phyloP scores from a whole-genome alignment of 495 filamentous ascomycete genomes.

The Penicillium maclennaniae region DNA sequence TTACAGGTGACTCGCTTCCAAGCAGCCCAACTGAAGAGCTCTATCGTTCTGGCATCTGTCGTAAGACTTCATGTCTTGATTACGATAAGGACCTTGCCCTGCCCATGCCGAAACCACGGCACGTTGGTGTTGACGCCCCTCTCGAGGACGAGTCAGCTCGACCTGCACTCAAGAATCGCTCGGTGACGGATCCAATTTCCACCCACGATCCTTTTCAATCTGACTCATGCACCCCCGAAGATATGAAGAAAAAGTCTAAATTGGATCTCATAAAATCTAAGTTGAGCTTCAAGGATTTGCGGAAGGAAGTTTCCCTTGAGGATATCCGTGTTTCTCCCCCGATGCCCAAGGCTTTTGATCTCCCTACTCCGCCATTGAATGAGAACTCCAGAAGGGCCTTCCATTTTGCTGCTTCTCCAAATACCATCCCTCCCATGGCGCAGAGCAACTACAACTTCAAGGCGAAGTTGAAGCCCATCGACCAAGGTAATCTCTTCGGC shows the following conservation, averaged over 20 bases:
- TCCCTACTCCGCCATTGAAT: constrained; percentile 3
- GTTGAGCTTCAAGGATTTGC: constrained; percentile 34
- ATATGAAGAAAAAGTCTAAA: constrained; percentile 27
- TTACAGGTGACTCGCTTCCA: not conserved
- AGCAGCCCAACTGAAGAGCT: not conserved
- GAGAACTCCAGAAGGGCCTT: not conserved
- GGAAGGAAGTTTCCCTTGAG: constrained; percentile 24
- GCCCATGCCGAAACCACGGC: constrained; percentile 30
- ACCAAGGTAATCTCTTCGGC: not conserved
- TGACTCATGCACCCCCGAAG: not conserved
- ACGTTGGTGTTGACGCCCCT: not conserved
- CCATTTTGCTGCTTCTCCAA: not conserved
- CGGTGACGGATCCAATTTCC: constrained; percentile 13
- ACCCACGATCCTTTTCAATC: not conserved
- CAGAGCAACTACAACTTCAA: not conserved
- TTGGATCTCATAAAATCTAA: constrained; percentile 29
- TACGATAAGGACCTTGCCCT: constrained; percentile 29
- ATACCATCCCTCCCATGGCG: not conserved
- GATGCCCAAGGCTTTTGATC: not conserved
- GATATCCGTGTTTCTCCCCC: not conserved
- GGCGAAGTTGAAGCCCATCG: not conserved
- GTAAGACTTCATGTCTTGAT: constrained; percentile 25
- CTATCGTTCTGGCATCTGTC: constrained; percentile 4
- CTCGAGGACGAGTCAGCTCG: not conserved
- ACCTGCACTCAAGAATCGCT: constrained; percentile 13